Base-by-base conservation (phyloP, 768 basidiomycete genomes). In the Suillus luteus region DNA sequence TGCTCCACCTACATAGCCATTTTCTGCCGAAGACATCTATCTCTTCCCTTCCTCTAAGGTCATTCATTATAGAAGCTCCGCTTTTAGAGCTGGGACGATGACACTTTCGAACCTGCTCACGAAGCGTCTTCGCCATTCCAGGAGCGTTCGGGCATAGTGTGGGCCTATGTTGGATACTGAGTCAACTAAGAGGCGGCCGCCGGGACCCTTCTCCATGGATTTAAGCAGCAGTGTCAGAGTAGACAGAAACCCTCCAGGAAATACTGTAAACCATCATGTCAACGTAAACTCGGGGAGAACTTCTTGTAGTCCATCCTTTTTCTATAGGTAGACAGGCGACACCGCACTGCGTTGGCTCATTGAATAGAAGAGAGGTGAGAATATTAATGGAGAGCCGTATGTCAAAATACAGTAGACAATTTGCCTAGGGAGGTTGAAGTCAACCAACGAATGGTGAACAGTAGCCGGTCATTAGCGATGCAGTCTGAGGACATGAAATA, bases 61-160 rank as follows among this genome's bases (percentile, higher is more conserved):
- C 77, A 54, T 75, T 75, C 79, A 86, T 85, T 62, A 86, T 79
- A 19, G 86, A 67, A 90, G 85, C 68, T 91, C 86, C 19, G 77
- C 75, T 68, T 80, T 78, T 61, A 92, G 75, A 0, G 88, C 82
- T 5, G 87, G 86, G 2, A 82, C 81, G 60, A 92, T 85, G 37
- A 83, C 78, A 12, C 72, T 74, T 37, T 87, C 85, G 69, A 90
- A 93, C 33, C 78, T 75, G 24, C 77, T 75, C 55, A 84, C 69
- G 76, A 92, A 92, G 10, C 87, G 80, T 31, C 76, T 72, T 12
- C 86, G 78, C 91, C 92, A 93, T 77, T 92, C 90, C 24, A 91
- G 82, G 8, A 93, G 79, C 15, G 92, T 92, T n/a, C 90, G 86
- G 10, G 90, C 86, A 72, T 91, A 92, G 71, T 92, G 86, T 35